These are phyloP conservation scores for Fusarium chuoi DNA, from an alignment of 2,329 filamentous ascomycete species.

Conservation along the genomic window DNA sequence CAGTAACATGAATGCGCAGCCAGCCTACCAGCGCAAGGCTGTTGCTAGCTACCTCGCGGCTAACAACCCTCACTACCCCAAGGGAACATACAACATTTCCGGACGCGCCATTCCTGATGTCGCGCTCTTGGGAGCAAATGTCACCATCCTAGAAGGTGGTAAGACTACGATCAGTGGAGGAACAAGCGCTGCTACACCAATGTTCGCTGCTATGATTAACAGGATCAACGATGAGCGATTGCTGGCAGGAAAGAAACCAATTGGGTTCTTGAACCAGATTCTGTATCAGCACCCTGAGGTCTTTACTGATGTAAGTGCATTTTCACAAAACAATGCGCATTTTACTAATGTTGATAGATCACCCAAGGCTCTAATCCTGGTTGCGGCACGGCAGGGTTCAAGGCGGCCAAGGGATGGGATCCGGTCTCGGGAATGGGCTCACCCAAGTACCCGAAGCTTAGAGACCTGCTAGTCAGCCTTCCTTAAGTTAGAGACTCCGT, in stretches of 20 bases:
- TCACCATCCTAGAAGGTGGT: neutral
- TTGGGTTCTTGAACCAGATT: slow-evolving; percentile 2
- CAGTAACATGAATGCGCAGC: neutral
- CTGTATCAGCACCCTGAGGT: slow-evolving; percentile 1
- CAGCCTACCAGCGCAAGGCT: neutral
- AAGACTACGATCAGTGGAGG: neutral
- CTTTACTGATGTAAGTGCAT: neutral
- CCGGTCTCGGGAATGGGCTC: slow-evolving; percentile 5
- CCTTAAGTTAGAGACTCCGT: rapidly evolving
- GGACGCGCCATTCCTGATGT: neutral
- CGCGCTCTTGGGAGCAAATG: neutral
- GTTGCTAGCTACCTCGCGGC: neutral
- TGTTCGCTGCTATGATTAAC: slow-evolving; percentile 1
- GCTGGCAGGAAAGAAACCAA: neutral
- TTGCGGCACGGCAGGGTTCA: neutral
- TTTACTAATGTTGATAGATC: neutral
- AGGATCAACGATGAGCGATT: neutral
- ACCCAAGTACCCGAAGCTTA: neutral
- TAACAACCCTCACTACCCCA: neutral
- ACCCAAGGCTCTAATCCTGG: neutral
- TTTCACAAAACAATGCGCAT: rapidly evolving
- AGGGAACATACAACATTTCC: neutral
- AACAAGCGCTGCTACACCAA: neutral
- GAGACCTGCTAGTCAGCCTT: neutral
- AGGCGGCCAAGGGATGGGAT: slow-evolving; percentile 10